These are phyloP conservation scores for Plasmodium berghei DNA, from an alignment of 169 alveolate genomes.

Conservation along the genomic window DNA sequence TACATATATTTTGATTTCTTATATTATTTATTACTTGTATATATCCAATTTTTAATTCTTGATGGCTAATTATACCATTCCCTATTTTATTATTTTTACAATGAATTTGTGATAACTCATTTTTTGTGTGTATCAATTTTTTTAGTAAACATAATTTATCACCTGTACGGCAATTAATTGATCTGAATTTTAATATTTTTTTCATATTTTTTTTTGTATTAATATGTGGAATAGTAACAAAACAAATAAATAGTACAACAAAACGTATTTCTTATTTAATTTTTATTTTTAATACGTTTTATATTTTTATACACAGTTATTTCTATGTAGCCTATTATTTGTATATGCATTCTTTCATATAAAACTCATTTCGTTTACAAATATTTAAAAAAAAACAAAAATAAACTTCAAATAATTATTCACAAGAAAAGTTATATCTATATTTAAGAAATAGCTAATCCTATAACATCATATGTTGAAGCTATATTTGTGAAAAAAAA, in stretches of 20 bases:
- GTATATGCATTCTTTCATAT: too few relatives aligned
- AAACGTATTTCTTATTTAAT: not conserved
- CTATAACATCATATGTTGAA: too few relatives aligned
- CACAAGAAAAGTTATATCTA: too few relatives aligned
- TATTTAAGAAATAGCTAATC: too few relatives aligned
- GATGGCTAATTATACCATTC: not conserved
- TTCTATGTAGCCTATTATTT: too few relatives aligned
- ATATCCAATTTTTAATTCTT: not conserved
- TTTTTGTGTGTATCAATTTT: slow-evolving; percentile 16
- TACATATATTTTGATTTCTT: not conserved
- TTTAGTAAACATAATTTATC: not conserved
- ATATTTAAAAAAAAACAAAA: too few relatives aligned
- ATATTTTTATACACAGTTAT: too few relatives aligned
- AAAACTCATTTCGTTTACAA: too few relatives aligned
- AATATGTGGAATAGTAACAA: too few relatives aligned
- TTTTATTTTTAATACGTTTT: too few relatives aligned
- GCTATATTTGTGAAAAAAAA: too few relatives aligned
- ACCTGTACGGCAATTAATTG: slow-evolving; percentile 2
- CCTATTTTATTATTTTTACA: slow-evolving; percentile 3
- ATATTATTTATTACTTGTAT: not conserved
- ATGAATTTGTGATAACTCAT: not conserved
- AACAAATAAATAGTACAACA: slow-evolving; percentile 12
- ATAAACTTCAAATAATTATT: too few relatives aligned
- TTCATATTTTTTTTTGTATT: slow-evolving; percentile 20
- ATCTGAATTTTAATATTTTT: slow-evolving; percentile 4